phyloP scores from a whole-genome alignment of 441 rosid species.

The Iberis amara region DNA sequence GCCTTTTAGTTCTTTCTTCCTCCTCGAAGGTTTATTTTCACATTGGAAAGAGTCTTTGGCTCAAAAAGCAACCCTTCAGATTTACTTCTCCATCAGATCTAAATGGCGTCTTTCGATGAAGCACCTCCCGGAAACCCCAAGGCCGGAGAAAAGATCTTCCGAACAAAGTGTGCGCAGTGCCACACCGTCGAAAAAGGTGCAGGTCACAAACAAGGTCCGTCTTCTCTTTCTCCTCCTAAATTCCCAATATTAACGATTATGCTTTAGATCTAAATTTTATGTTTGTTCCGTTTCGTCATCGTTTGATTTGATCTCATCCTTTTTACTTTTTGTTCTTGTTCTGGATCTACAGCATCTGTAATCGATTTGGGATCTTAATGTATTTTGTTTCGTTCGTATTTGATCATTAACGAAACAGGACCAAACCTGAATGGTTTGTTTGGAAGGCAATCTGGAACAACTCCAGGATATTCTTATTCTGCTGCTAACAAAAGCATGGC shows the following conservation, averaged over 20 bases:
- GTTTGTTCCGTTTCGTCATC: neutral
- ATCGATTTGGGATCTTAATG: neutral
- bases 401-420: slow-evolving; percentile 35
- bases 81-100: neutral
- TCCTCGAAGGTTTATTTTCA: slow-evolving; percentile 18
- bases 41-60: neutral
- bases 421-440: slow-evolving; percentile 78
- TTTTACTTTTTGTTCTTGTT: neutral
- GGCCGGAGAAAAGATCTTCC: slow-evolving; percentile 73
- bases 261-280: neutral
- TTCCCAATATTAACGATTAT: neutral
- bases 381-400: neutral
- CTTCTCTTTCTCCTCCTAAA: neutral
- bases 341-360: slow-evolving; percentile 6
- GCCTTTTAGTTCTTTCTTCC: neutral
- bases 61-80: neutral
- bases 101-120: slow-evolving; percentile 65
- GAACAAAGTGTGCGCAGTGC: slow-evolving; percentile 82
- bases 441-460: slow-evolving; percentile 80
- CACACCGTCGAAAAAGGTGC: slow-evolving; percentile 84
- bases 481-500: slow-evolving; percentile 68
- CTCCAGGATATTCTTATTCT: slow-evolving; percentile 64
- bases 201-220: slow-evolving; percentile 83
- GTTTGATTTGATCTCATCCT: neutral
- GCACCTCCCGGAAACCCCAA: slow-evolving; percentile 64